Evolutionary conservation across 257 asterid species (phyloP).

Genomic region (Penstemon davidsonii): DNA sequence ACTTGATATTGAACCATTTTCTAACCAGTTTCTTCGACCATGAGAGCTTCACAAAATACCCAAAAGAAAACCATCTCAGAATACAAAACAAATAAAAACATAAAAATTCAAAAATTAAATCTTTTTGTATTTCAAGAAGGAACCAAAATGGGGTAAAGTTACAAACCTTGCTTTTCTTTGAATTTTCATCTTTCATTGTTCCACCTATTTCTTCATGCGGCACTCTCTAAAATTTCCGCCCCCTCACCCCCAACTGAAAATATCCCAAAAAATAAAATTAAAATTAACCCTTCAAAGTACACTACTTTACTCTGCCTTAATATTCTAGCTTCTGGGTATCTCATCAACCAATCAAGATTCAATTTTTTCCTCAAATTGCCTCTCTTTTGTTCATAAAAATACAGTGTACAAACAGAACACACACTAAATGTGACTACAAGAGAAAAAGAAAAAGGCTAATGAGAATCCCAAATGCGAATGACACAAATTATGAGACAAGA

Average conservation of each 20-base stretch:
- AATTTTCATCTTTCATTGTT: slow-evolving; percentile 86
- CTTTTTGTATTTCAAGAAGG: slow-evolving; percentile 45
- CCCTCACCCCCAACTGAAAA: slow-evolving; percentile 40
- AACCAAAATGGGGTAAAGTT: neutral
- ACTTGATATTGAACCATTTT: slow-evolving; percentile 85
- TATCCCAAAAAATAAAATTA: slow-evolving; percentile 26
- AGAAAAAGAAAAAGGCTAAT: slow-evolving; percentile 12
- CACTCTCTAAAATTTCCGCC: slow-evolving; percentile 30
- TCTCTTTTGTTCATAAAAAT: slow-evolving; percentile 15
- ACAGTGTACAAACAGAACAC: slow-evolving; percentile 14
- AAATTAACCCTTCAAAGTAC: slow-evolving; percentile 24
- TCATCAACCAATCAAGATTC: slow-evolving; percentile 24
- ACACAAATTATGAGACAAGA: slow-evolving; percentile 52
- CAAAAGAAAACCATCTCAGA: slow-evolving; percentile 41
- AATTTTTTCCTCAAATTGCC: slow-evolving; percentile 20
- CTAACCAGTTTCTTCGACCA: slow-evolving; percentile 88
- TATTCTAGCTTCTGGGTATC: slow-evolving; percentile 25
- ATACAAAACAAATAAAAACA: slow-evolving; percentile 27
- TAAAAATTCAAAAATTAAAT: slow-evolving; percentile 47
- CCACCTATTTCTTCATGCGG: slow-evolving; percentile 73
- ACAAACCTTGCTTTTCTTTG: slow-evolving; percentile 80
- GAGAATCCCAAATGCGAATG: slow-evolving; percentile 34
- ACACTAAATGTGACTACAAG: slow-evolving; percentile 1
- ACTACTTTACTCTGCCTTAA: slow-evolving; percentile 15
- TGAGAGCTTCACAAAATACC: slow-evolving; percentile 64